Evolutionary conservation across 345 rosid genomes (phyloP).

Genomic region (Salix suchowensis): DNA sequence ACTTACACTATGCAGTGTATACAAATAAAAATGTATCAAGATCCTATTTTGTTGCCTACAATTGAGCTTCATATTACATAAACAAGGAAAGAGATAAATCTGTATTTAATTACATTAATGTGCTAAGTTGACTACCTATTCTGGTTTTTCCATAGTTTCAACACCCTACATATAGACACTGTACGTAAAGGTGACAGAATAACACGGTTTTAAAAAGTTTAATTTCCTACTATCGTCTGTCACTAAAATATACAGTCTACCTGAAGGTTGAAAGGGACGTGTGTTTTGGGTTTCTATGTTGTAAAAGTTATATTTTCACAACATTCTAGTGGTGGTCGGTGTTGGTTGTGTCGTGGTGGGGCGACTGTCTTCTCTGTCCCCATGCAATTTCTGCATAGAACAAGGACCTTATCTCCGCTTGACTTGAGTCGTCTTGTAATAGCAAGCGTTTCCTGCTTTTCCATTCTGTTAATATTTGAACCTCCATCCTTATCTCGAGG

Average conservation of each 20-base stretch:
- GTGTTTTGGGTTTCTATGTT: not conserved
- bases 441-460: not conserved
- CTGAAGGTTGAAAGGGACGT: not conserved
- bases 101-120: too few relatives aligned
- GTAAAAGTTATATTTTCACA: too few relatives aligned
- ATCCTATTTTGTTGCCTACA: too few relatives aligned
- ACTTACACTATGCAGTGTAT: too few relatives aligned
- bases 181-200: not conserved
- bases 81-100: too few relatives aligned
- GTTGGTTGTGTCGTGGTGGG: not conserved
- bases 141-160: too few relatives aligned
- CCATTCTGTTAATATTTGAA: not conserved
- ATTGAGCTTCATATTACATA: too few relatives aligned
- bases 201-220: not conserved
- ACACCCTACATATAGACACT: constrained; percentile 4
- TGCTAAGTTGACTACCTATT: too few relatives aligned
- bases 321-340: not conserved
- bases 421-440: not conserved
- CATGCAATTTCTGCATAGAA: constrained; percentile 2
- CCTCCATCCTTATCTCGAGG: too few relatives aligned
- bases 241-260: not conserved
- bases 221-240: constrained; percentile 2
- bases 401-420: not conserved
- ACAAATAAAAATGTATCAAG: too few relatives aligned
- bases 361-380: not conserved